These are phyloP conservation scores for Fusarium sp. DNA, from an alignment of 2,329 filamentous ascomycete genomes.

Conservation along the genomic window DNA sequence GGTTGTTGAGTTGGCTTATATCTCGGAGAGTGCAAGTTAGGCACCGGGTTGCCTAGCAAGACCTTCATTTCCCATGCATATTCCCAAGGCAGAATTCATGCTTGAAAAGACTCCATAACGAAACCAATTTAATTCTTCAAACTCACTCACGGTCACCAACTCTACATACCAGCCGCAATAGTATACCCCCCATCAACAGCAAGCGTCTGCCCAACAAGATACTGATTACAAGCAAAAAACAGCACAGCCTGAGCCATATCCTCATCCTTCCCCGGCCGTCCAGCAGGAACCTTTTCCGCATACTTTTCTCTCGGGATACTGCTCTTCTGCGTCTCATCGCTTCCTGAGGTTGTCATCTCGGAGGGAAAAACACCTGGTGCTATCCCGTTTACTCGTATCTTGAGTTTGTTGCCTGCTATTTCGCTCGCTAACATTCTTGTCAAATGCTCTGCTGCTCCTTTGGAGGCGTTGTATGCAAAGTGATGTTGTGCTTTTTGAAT, in stretches of 20 bases:
- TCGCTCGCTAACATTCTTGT: constrained; percentile 70
- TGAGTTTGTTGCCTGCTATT: constrained; percentile 64
- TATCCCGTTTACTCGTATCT: constrained; percentile 73
- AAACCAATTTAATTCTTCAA: background rate
- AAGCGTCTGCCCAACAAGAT: constrained; percentile 54
- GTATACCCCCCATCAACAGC: constrained; percentile 57
- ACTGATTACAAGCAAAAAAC: constrained; percentile 57
- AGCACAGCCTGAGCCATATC: constrained; percentile 75
- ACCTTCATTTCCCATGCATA: background rate
- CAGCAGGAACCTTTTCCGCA: constrained; percentile 67
- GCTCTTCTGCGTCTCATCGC: constrained; percentile 63
- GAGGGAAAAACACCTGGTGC: constrained; percentile 75
- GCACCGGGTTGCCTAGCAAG: background rate
- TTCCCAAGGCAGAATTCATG: background rate
- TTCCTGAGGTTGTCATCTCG: constrained; percentile 70
- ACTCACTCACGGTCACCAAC: background rate
- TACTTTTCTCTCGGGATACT: constrained; percentile 65
- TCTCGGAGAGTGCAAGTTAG: background rate
- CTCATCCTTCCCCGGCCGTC: constrained; percentile 71
- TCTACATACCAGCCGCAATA: constrained; percentile 45
- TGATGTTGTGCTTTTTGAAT: constrained; percentile 70
- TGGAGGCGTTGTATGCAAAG: constrained; percentile 69
- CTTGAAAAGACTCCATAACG: background rate
- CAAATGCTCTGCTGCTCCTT: constrained; percentile 70
- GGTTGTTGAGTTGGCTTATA: background rate